These are phyloP conservation scores for Penicillium nucicola DNA, from an alignment of 495 filamentous ascomycete species.

Conservation along the genomic window DNA sequence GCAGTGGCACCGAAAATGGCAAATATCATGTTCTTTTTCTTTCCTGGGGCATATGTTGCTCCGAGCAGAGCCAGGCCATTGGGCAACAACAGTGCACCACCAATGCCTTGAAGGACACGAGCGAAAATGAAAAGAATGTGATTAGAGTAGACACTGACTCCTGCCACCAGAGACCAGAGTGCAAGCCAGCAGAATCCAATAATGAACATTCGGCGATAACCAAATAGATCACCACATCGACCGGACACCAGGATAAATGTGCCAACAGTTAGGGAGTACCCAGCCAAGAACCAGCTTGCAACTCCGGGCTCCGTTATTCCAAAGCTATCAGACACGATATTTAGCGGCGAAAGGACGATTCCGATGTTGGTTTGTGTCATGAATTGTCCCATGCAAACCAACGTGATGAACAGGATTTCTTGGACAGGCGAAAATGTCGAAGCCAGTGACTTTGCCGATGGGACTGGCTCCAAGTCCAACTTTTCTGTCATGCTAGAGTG, in stretches of 20 bases:
- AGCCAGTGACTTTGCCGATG: constrained; percentile 19
- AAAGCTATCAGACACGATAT: constrained; percentile 45
- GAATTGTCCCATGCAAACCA: constrained; percentile 35
- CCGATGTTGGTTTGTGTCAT: constrained; percentile 32
- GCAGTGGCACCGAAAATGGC: constrained; percentile 61
- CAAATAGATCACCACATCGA: constrained; percentile 56
- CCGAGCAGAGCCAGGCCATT: constrained; percentile 64
- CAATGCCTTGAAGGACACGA: constrained; percentile 60
- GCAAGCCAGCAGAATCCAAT: constrained; percentile 56
- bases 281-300: constrained; percentile 54
- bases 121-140: constrained; percentile 55
- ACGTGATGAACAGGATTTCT: constrained; percentile 23
- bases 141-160: constrained; percentile 46
- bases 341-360: constrained; percentile 34
- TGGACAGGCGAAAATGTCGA: constrained; percentile 20
- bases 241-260: constrained; percentile 65
- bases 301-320: constrained; percentile 36
- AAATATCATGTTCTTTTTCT: constrained; percentile 62
- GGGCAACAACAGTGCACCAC: constrained; percentile 58
- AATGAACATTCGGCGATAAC: constrained; percentile 55
- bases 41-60: constrained; percentile 48
- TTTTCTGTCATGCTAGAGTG: background rate
- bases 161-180: constrained; percentile 55
- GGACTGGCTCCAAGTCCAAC: constrained; percentile 8
- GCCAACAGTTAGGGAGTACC: constrained; percentile 57